phyloP scores from a whole-genome alignment of 2,329 filamentous ascomycete genomes.

The Talaromyces amestolkiae region DNA sequence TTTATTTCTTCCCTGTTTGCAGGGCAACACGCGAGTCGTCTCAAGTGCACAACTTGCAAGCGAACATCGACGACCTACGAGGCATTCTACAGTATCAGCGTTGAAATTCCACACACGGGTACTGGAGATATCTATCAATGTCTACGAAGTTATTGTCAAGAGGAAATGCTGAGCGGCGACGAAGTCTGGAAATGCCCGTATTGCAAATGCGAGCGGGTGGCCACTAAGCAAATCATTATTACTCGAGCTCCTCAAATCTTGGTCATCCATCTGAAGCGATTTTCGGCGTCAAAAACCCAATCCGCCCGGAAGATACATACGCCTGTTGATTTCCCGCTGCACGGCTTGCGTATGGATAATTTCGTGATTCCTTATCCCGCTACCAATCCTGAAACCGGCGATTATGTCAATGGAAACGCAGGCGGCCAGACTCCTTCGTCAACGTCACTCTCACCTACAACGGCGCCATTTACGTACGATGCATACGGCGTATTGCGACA shows the following conservation, averaged over 20 bases:
- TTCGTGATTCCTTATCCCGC: slow-evolving; percentile 55
- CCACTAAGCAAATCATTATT: slow-evolving; percentile 68
- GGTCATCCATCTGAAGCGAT: slow-evolving; percentile 73
- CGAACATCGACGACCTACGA: slow-evolving; percentile 66
- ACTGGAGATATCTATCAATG: slow-evolving; percentile 64
- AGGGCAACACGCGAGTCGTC: slow-evolving; percentile 62
- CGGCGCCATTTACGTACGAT: slow-evolving; percentile 69
- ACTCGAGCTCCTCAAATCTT: slow-evolving; percentile 77
- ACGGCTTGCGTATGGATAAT: slow-evolving; percentile 62
- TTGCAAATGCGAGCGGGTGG: slow-evolving; percentile 67
- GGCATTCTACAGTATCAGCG: slow-evolving; percentile 68
- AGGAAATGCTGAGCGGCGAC: slow-evolving; percentile 66
- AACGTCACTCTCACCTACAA: slow-evolving; percentile 47
- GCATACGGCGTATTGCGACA: slow-evolving; percentile 84
- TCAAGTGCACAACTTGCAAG: slow-evolving; percentile 61
- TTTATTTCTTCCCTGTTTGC: slow-evolving; percentile 78
- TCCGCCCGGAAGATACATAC: slow-evolving; percentile 67
- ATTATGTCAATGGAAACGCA: slow-evolving; percentile 50
- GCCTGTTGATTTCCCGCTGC: slow-evolving; percentile 72
- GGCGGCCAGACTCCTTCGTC: slow-evolving; percentile 60
- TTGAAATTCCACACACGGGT: slow-evolving; percentile 65
- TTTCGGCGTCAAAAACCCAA: slow-evolving; percentile 57
- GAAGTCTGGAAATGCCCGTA: slow-evolving; percentile 70
- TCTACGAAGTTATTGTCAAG: slow-evolving; percentile 65
- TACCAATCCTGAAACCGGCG: slow-evolving; percentile 24